phyloP scores from a whole-genome alignment of 2,329 filamentous ascomycete species.

The Fusarium sp. region DNA sequence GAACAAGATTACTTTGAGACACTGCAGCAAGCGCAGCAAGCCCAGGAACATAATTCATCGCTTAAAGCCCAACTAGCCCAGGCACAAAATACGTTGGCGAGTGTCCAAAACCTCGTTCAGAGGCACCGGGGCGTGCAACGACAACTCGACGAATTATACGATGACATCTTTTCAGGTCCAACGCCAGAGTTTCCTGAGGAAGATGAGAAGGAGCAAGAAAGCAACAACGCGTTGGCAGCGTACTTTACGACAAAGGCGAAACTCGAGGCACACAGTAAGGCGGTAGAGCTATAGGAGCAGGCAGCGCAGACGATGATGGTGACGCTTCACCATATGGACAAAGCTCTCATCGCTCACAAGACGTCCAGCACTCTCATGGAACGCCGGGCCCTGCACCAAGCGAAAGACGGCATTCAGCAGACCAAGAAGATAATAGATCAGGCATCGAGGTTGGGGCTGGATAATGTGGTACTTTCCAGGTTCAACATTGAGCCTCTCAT shows the following conservation, averaged over 20 bases:
- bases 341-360: slow-evolving; percentile 49
- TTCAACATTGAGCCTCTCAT: slow-evolving; percentile 56
- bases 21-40: slow-evolving; percentile 60
- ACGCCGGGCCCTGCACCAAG: slow-evolving; percentile 25
- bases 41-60: slow-evolving; percentile 56
- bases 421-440: slow-evolving; percentile 25
- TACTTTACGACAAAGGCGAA: slow-evolving; percentile 53
- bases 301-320: slow-evolving; percentile 50
- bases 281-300: slow-evolving; percentile 53
- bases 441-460: slow-evolving; percentile 23
- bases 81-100: slow-evolving; percentile 50
- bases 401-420: slow-evolving; percentile 17
- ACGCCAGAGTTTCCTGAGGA: slow-evolving; percentile 67
- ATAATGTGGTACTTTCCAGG: slow-evolving; percentile 41
- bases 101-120: slow-evolving; percentile 51
- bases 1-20: slow-evolving; percentile 67
- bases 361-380: slow-evolving; percentile 30
- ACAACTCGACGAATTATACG: slow-evolving; percentile 64
- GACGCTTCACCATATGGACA: slow-evolving; percentile 54
- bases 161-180: slow-evolving; percentile 63
- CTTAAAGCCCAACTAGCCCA: slow-evolving; percentile 55
- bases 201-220: slow-evolving; percentile 57
- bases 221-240: slow-evolving; percentile 48
- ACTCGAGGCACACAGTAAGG: slow-evolving; percentile 57
- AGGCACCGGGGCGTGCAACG: slow-evolving; percentile 56